Percentiles rank a stretch among this genome's conserved stretches.
phyloP scores from a whole-genome alignment of 2,329 filamentous ascomycete genomes.

The Diaporthe sp. region DNA sequence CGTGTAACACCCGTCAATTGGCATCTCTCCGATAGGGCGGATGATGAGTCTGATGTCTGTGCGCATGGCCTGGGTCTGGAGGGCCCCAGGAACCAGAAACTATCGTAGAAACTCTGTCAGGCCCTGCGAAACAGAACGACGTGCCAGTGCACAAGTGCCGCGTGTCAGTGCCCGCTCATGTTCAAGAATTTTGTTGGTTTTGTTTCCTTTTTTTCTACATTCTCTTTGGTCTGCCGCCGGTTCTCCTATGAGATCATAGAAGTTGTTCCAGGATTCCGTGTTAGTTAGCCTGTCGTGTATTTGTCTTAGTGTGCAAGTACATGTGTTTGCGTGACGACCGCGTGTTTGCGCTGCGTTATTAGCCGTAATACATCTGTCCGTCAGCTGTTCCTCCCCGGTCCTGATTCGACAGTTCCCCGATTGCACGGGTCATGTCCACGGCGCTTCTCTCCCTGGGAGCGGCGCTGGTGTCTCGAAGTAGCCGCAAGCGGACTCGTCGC shows the following conservation, averaged over 20 bases:
- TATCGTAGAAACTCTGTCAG: neutral
- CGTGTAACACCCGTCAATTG: neutral
- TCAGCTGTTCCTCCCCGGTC: neutral
- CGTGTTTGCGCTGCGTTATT: neutral
- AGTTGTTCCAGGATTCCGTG: neutral
- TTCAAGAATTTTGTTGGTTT: neutral
- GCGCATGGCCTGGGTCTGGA: neutral
- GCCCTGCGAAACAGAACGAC: neutral
- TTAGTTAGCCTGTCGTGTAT: neutral
- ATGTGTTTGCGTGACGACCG: neutral
- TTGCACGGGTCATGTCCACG: neutral
- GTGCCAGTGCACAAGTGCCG: too few relatives aligned
- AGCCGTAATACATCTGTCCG: neutral
- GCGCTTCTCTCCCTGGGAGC: neutral
- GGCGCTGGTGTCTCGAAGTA: slow-evolving; percentile 21
- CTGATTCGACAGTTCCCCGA: neutral
- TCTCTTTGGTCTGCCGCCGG: too few relatives aligned
- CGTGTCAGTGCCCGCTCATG: too few relatives aligned
- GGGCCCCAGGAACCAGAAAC: neutral
- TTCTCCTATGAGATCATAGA: slow-evolving; percentile 8
- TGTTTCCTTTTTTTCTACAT: neutral
- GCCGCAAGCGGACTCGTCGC: slow-evolving; percentile 17
- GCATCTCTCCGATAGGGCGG: slow-evolving; percentile 9
- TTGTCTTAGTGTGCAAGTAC: neutral
- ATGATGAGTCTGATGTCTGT: neutral